Percentiles rank a stretch among this genome's conserved stretches.
Conservation (phyloP, 2,329 filamentous ascomycete species). For the Stachybotrys echinatus region DNA sequence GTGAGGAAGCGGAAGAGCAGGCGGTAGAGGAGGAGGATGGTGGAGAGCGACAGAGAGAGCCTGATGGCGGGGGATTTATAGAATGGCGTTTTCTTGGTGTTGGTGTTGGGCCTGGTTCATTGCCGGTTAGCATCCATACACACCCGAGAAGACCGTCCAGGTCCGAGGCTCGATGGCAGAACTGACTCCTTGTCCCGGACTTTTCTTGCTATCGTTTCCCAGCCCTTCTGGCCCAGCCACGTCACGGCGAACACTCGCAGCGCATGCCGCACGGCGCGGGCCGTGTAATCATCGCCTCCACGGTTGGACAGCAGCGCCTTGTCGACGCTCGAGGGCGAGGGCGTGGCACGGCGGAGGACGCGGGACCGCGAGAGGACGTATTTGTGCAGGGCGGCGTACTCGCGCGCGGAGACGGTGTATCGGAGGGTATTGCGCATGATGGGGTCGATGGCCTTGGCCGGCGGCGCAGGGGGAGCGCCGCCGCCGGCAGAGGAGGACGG, state of each 20-base stretch:
- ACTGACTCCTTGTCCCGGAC: slow-evolving; percentile 44
- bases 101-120: slow-evolving; percentile 15
- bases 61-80: slow-evolving; percentile 67
- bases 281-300: slow-evolving; percentile 62
- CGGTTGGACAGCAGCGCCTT: slow-evolving; percentile 24
- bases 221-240: slow-evolving; percentile 58
- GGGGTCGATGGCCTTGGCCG: slow-evolving; percentile 46
- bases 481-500: not conserved
- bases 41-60: slow-evolving; percentile 75
- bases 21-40: slow-evolving; percentile 83
- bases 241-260: slow-evolving; percentile 65
- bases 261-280: slow-evolving; percentile 64
- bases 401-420: slow-evolving; percentile 78
- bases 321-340: slow-evolving; percentile 49
- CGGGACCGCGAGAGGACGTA: slow-evolving; percentile 72
- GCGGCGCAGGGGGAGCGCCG: slow-evolving; percentile 8
- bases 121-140: slow-evolving; percentile 1
- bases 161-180: not conserved
- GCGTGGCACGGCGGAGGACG: slow-evolving; percentile 47
- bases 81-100: slow-evolving; percentile 44
- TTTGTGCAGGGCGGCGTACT: slow-evolving; percentile 80
- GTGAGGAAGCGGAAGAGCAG: slow-evolving; percentile 86
- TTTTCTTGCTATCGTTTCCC: slow-evolving; percentile 45
- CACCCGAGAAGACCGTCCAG: not conserved
- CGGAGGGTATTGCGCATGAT: slow-evolving; percentile 80